Evolutionary conservation across 805 yeast species (phyloP).

Genomic region (Kluyveromyces lactis): DNA sequence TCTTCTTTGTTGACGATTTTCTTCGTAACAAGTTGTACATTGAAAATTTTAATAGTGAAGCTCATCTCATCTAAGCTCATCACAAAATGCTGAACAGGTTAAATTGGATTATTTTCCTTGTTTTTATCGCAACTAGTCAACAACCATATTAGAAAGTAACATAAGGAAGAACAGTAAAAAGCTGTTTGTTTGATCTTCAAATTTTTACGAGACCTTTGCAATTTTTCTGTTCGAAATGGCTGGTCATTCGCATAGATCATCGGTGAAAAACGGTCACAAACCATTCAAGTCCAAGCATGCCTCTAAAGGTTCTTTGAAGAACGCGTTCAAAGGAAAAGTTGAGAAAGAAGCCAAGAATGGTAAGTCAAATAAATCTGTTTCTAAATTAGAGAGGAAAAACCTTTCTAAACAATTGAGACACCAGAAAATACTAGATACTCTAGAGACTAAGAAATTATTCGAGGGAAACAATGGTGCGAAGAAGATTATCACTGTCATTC

Average conservation of each 20-base stretch:
- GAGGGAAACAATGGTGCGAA: constrained; percentile 77
- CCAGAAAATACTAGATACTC: constrained; percentile 55
- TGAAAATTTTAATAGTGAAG: constrained; percentile 10
- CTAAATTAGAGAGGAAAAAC: constrained; percentile 69
- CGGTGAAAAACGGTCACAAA: constrained; percentile 78
- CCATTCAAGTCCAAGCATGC: constrained; percentile 89
- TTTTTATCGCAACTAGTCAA: too few species aligned
- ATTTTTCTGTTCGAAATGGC: constrained; percentile 36
- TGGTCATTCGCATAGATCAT: constrained; percentile 76
- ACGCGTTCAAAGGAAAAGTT: constrained; percentile 75
- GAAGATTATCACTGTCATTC: constrained; percentile 71
- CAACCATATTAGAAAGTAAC: too few species aligned
- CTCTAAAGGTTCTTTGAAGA: constrained; percentile 78
- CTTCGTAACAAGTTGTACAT: background rate
- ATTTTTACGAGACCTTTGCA: too few species aligned
- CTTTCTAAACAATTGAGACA: constrained; percentile 67
- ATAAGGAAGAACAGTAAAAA: too few species aligned
- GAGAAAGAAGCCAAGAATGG: constrained; percentile 47
- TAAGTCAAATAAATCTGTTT: constrained; percentile 25
- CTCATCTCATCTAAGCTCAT: constrained; percentile 9
- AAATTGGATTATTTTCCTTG: too few species aligned
- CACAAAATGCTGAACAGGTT: too few species aligned
- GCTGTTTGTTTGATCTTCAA: too few species aligned
- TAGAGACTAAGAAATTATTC: constrained; percentile 58
- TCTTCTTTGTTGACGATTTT: background rate